Base-by-base conservation (phyloP, 2,329 filamentous ascomycete genomes). In the Leptographium wingfieldii region DNA sequence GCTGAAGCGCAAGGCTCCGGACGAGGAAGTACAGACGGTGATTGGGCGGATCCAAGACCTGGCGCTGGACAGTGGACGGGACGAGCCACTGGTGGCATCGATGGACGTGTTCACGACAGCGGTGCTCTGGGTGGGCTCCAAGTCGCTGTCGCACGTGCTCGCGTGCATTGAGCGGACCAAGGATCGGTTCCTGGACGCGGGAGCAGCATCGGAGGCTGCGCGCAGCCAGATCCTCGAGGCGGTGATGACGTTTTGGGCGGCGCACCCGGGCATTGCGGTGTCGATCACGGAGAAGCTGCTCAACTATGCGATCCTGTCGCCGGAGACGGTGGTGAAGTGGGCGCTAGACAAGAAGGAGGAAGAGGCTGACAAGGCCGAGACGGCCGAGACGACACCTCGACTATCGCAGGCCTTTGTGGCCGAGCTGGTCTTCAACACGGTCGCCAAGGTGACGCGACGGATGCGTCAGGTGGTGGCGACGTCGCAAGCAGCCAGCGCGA, bases 101-200 rank as follows among this genome's bases (percentile, higher is more conserved):
- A 95, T 91, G 5, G 94, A 97, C 70, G 91, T 91, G 49, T 95
- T 96, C 69, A 86, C 96, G 69, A 99, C 92, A 0, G 86, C 90
- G 25, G 92, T 99, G 65, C 94, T 92, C 75, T 94, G 85, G 73
- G 86, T 96, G 56, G 94, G 94, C 53, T 92, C 90, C 64, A 99
- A 99, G 73, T 96, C 92, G 0, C 82, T 99, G 38, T 96, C 92
- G 14, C 94, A 99, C 72, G 90, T 96, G 4, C 82, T 99, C 19
- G 95, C 92, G 10, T 95, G 89, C 71, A 96, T 99, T 65, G 94
- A 99, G 73, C 87, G 94, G 61, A 92, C 88, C 74, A 96, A 96
- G 74, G 89, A 92, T 59, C 85, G 91, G 35, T 83, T 99, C 0
- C 77, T 96, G 2, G 85, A 88, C 61, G 85, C 92, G 46, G 90